Evolutionary conservation across 1,284 basidiomycete species (phyloP), one percentile per base, ranked within the genome.

Genomic region (Puccinia sorghi): DNA sequence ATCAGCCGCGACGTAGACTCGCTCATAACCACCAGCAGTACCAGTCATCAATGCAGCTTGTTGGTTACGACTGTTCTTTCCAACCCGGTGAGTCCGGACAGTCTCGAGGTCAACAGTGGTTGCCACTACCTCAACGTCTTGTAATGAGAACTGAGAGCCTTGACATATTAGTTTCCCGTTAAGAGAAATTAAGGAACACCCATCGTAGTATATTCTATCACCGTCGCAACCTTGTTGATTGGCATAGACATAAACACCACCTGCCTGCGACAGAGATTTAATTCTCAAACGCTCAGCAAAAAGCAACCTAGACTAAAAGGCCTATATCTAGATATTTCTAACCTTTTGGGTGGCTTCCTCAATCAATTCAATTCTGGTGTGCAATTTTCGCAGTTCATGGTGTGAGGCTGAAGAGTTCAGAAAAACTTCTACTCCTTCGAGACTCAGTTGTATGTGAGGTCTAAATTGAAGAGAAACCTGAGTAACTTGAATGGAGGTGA

Each of bases 141-240:
- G 54, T 39, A 78, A 52, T 20, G 75, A 78, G 50, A 78, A 78
- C 67, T 78, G 75, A 12, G 75, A 78, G 43, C 75, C 75, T 71
- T 78, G 75, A 20, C 52, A n/a, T 27, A 78, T 78, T 41, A 78
- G 37, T 70, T 71, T 69, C 6, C 75, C 75, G 48, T 78, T 78
- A 17, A 78, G 46, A 59, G 66, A 78, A 17, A 78, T 78, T 22
- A 71, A 71, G 15, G 66, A 78, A 50, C 75, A 78, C 2, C 75
- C 75, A 63, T 78, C 75, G 32, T 78, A 78, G 67, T 78, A 78
- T 50, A 78, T 52, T 41, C 75, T 46, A 71, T 78, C 75, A 41
- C 75, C 75, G 48, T 78, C 75, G 48, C 75, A 78, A 11, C 75
- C 75, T 70, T 78, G 67, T 71, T 78, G 75, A 52, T 78, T 78